Evolutionary conservation across 441 rosid species (phyloP).

Genomic region (Erodium trifolium): DNA sequence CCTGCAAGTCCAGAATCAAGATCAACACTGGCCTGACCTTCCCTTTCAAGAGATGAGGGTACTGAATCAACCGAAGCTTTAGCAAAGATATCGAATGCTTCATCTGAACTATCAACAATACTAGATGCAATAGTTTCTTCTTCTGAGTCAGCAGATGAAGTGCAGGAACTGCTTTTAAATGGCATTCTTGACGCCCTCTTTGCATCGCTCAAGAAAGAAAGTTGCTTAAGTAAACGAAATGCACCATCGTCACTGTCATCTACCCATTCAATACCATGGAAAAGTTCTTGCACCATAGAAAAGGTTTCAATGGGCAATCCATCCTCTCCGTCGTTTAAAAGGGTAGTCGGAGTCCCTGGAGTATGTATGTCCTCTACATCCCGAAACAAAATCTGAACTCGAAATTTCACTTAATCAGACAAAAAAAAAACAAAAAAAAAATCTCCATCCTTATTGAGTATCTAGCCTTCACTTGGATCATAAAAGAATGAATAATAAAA

Average conservation of each 20-base stretch:
- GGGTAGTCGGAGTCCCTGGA: neutral
- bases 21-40: neutral
- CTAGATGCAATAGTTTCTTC: neutral
- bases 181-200: neutral
- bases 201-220: neutral
- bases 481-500: too few relatives aligned
- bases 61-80: neutral
- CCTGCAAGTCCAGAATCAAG: neutral
- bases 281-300: neutral
- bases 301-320: neutral
- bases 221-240: neutral
- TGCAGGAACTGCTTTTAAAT: neutral
- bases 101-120: neutral
- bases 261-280: neutral
- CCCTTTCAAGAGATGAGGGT: neutral
- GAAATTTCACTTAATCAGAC: neutral
- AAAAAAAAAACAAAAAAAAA: too few relatives aligned
- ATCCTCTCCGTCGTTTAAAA: neutral
- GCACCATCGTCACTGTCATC: neutral
- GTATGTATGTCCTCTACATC: neutral
- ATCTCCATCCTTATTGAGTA: neutral
- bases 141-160: neutral
- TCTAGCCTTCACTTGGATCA: neutral
- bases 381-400: neutral
- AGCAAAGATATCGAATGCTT: neutral